Evolutionary conservation across 768 basidiomycete genomes (phyloP), one percentile per base, ranked within the genome.

Genomic region (Naganishia antarctica): DNA sequence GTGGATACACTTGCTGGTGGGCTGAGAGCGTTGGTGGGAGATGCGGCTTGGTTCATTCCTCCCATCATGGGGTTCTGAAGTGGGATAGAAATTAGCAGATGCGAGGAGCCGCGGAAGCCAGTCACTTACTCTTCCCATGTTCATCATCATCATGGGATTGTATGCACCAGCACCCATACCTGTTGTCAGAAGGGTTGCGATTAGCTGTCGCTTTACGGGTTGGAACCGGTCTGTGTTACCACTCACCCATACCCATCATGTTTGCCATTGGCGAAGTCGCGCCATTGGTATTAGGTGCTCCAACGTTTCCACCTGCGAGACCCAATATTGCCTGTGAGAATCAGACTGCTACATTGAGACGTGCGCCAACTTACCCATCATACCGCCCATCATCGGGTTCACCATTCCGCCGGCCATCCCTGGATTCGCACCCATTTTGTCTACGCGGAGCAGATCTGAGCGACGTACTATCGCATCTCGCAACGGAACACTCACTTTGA

Each of bases 71-170:
- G 59, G 37, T 60, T 68, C 45, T 64, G 41, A 26, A 9, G 26
- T 37, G 47, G 26, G 65, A n/a, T 49, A 50, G 47, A 37, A 2
- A 43, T n/a, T n/a, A 25, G 34, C 46, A 25, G 11, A 21, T 29
- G 8, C 0, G 23, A n/a, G 1, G 0, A 29, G 32, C 15, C 50
- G 1, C 4, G 8, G 29, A 32, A 32, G 34, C 16, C 2, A 23
- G 28, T 5, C 15, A 18, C 23, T 21, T 40, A 49, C 44, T 32
- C 62, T 18, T 7, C 77, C 77, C 78, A 77, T 77, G 45, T 73
- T 74, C 71, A 75, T 74, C 74, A 73, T 73, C 61, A 67, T 68
- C 73, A 68, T 67, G 1, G 63, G 66, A 25, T 64, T 68, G 66
- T 49, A 45, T 25, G 59, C 66, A 18, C 58, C 68, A 50, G 66